phyloP scores from a whole-genome alignment of 305 asterid species.

The Ilex paraguariensis region DNA sequence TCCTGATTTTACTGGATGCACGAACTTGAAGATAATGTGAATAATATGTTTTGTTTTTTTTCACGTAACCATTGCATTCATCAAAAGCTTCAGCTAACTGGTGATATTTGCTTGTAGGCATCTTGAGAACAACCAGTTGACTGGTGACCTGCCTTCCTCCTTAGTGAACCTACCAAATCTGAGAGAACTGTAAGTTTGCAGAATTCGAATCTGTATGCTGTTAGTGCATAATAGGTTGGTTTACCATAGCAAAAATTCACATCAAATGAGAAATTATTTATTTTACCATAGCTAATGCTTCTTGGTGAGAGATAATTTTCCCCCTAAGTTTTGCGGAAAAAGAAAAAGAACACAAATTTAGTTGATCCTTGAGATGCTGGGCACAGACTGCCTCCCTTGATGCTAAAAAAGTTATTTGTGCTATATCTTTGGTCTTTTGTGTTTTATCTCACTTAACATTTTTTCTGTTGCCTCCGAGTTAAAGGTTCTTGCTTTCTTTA shows the following conservation, averaged over 20 bases:
- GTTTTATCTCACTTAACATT: background rate
- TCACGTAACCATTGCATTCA: background rate
- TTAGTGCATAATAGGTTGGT: too few relatives aligned
- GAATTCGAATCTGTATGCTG: slow-evolving; percentile 1
- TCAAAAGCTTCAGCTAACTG: background rate
- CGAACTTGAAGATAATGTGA: slow-evolving; percentile 75
- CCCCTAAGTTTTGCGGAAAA: too few relatives aligned
- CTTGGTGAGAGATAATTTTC: too few relatives aligned
- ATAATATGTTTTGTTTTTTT: background rate
- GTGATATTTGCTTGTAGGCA: slow-evolving; percentile 49
- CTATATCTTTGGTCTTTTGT: background rate
- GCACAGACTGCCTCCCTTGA: too few relatives aligned
- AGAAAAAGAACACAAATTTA: too few relatives aligned
- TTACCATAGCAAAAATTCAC: too few relatives aligned
- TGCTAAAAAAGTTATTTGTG: too few relatives aligned
- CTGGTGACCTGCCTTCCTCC: slow-evolving; percentile 70
- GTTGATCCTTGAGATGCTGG: too few relatives aligned
- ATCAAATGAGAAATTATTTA: too few relatives aligned
- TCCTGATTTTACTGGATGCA: slow-evolving; percentile 95
- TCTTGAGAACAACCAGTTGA: slow-evolving; percentile 73
- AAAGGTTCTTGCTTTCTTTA: background rate
- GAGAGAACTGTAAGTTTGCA: slow-evolving; percentile 78
- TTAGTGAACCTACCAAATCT: slow-evolving; percentile 59
- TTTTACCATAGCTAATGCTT: too few relatives aligned
- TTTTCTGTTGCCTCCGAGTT: background rate